These are phyloP conservation scores for Ceratocystis variospora DNA, from an alignment of 2,329 filamentous ascomycete genomes.

Conservation along the genomic window DNA sequence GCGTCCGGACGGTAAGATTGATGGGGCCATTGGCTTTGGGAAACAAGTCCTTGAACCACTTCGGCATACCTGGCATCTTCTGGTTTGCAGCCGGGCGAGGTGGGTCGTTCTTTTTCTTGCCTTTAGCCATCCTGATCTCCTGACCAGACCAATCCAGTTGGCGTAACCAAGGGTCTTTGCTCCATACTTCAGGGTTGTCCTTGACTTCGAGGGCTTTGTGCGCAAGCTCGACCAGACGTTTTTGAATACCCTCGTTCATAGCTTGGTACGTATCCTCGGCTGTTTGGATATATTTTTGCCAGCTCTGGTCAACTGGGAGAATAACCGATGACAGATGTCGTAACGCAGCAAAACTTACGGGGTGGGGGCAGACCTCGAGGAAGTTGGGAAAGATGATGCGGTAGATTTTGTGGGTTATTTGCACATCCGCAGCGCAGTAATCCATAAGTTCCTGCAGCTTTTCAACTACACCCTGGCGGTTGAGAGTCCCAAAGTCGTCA, in stretches of 20 bases:
- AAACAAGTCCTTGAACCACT: conserved; percentile 93
- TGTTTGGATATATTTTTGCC: conserved; percentile 71
- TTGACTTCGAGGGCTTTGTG: conserved; percentile 66
- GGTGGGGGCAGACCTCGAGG: conserved; percentile 79
- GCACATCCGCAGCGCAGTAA: conserved; percentile 91
- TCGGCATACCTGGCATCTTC: conserved; percentile 87
- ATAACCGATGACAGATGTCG: conserved; percentile 90
- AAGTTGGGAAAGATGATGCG: conserved; percentile 86
- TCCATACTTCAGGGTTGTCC: conserved; percentile 52
- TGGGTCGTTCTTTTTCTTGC: conserved; percentile 72
- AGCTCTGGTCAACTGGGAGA: conserved; percentile 73
- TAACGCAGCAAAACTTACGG: conserved; percentile 89
- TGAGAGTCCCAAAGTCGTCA: conserved; percentile 73
- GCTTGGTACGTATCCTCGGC: conserved; percentile 73
- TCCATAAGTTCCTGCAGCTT: conserved; percentile 74
- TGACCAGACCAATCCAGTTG: conserved; percentile 95
- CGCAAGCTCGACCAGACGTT: conserved; percentile 58
- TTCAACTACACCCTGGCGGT: conserved; percentile 52
- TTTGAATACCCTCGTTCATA: conserved; percentile 62
- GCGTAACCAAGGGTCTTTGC: conserved; percentile 73
- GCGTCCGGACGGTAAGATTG: conserved; percentile 68
- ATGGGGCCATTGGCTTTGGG: conserved; percentile 53
- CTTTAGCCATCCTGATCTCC: conserved; percentile 80
- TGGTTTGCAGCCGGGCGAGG: conserved; percentile 66
- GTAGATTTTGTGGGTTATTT: conserved; percentile 86